Percentiles rank a stretch among this genome's conserved stretches.
These are phyloP conservation scores for Agrocybe chaxingu DNA, from an alignment of 768 basidiomycete species.

Conservation along the genomic window DNA sequence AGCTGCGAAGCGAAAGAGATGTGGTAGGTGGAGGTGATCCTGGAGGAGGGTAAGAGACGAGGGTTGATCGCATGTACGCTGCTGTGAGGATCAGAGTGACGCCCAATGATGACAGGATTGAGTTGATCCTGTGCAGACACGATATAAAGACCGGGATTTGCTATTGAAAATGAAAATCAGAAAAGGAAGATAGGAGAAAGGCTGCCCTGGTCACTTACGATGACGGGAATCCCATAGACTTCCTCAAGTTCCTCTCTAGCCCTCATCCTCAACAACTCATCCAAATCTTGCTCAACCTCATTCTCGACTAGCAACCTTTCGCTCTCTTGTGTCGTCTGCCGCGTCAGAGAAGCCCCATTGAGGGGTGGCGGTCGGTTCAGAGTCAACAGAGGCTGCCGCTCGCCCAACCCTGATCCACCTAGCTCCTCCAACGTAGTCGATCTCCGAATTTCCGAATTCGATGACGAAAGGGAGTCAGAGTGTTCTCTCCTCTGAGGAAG, in stretches of 20 bases:
- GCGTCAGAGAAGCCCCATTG: neutral
- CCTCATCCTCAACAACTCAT: conserved; percentile 59
- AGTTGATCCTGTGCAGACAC: conserved; percentile 73
- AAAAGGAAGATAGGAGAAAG: conserved; percentile 1
- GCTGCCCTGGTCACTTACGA: conserved; percentile 46
- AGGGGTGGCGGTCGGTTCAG: neutral
- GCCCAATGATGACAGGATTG: conserved; percentile 68
- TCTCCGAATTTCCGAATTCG: neutral
- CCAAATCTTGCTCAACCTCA: conserved; percentile 64
- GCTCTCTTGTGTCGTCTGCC: conserved; percentile 14
- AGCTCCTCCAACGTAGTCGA: neutral
- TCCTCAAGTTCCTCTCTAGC: conserved; percentile 74
- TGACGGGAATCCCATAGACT: conserved; percentile 75
- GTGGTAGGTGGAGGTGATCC: conserved; percentile 6
- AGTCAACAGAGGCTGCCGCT: conserved; percentile 32
- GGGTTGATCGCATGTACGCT: conserved; percentile 55
- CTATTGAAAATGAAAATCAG: conserved; percentile 29
- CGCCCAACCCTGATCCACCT: conserved; percentile 16
- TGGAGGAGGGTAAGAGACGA: conserved; percentile 27
- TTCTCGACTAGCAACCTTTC: conserved; percentile 18
- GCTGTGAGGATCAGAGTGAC: conserved; percentile 59
- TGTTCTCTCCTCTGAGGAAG: conserved; percentile 1
- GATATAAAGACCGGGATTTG: conserved; percentile 77
- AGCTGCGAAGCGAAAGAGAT: conserved; percentile 4
- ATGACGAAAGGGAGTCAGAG: conserved; percentile 12